Percentiles rank a stretch among this genome's conserved stretches.
phyloP scores from a whole-genome alignment of 1,284 basidiomycete species.

The Ceratobasidium sp. region DNA sequence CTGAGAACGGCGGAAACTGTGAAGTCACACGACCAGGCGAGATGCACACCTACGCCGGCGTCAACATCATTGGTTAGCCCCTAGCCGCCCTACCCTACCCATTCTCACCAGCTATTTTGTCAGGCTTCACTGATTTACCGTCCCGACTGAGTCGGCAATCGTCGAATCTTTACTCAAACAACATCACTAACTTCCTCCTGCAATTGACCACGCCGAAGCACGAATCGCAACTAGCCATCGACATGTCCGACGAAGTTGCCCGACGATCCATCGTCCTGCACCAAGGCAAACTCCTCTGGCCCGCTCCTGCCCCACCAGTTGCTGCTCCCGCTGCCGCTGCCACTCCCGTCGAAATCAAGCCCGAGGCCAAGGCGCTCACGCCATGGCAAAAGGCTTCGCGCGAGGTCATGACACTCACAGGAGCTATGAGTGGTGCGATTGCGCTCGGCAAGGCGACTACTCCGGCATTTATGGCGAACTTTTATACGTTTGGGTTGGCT shows the following conservation, averaged over 20 bases:
- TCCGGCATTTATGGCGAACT: conserved; percentile 72
- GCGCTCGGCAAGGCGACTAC: conserved; percentile 79
- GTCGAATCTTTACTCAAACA: conserved; percentile 86
- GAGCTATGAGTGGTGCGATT: conserved; percentile 73
- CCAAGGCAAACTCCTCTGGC: conserved; percentile 67
- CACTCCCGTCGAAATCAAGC: conserved; percentile 55
- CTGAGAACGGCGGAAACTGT: conserved; percentile 85
- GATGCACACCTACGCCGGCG: conserved; percentile 68
- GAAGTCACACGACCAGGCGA: conserved; percentile 79
- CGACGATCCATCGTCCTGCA: conserved; percentile 80
- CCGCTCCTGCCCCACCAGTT: conserved; percentile 63
- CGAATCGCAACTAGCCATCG: conserved; percentile 65
- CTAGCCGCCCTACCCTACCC: neutral
- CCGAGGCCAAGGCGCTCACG: conserved; percentile 66
- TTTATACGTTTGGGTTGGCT: conserved; percentile 47
- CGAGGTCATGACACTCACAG: conserved; percentile 73
- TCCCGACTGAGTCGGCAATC: conserved; percentile 85
- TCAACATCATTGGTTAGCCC: conserved; percentile 76
- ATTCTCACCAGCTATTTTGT: neutral
- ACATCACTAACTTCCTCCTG: conserved; percentile 84
- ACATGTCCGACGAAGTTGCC: conserved; percentile 82
- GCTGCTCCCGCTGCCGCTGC: conserved; percentile 55
- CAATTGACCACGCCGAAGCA: conserved; percentile 59
- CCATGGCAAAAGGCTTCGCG: conserved; percentile 81
- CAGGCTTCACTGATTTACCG: conserved; percentile 81